Evolutionary conservation across 306 rosid species (phyloP).

Genomic region (Lotus japonicus): DNA sequence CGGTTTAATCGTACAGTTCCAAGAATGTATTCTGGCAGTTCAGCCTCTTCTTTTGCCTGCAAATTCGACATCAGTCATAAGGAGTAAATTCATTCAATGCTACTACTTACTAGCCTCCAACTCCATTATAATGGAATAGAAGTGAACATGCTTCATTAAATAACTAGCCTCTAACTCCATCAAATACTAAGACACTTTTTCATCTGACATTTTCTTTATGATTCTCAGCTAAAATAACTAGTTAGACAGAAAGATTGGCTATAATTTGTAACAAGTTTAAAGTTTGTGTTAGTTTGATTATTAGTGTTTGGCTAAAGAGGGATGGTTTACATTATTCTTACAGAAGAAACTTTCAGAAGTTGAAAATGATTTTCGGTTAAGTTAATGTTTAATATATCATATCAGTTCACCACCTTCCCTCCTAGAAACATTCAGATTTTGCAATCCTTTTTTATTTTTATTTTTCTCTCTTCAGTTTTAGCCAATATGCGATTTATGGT

Average conservation of each 20-base stretch:
- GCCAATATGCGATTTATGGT: too few species aligned
- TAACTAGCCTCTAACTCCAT: too few species aligned
- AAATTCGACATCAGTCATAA: not conserved
- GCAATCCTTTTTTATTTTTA: not conserved
- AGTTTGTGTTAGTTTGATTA: not conserved
- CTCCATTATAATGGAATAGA: not conserved
- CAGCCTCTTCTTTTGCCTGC: slow-evolving; percentile 78
- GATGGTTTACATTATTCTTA: not conserved
- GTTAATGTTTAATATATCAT: not conserved
- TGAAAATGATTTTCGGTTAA: not conserved
- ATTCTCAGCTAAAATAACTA: not conserved
- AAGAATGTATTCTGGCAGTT: slow-evolving; percentile 83
- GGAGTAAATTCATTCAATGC: not conserved
- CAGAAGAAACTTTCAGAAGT: not conserved
- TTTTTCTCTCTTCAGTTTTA: too few species aligned
- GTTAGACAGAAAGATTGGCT: not conserved
- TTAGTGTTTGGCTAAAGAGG: not conserved
- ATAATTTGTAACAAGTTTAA: not conserved
- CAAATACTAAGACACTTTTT: not conserved
- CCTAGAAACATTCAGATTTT: not conserved
- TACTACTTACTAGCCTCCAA: not conserved
- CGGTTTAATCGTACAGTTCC: slow-evolving; percentile 83
- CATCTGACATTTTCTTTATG: not conserved
- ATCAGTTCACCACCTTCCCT: not conserved
- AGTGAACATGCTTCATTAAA: not conserved